These are phyloP conservation scores for Leccinum longicurvipes DNA, from an alignment of 768 basidiomycete species.

Conservation along the genomic window DNA sequence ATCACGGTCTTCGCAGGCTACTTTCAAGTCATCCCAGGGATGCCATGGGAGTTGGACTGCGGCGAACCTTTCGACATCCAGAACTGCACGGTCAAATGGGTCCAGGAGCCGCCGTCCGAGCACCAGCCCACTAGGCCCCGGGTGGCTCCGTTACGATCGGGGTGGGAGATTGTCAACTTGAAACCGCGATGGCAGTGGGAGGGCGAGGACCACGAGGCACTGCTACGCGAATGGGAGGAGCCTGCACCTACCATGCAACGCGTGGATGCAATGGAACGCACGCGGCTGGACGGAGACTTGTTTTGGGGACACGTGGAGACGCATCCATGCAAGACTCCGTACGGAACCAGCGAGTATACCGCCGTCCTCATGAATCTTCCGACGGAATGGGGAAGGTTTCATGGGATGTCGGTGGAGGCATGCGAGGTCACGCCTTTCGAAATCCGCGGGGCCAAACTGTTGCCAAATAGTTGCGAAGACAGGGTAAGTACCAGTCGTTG, in stretches of 20 bases:
- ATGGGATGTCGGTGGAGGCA: constrained; percentile 16
- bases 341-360: constrained; percentile 28
- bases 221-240: constrained; percentile 2
- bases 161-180: background rate
- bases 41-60: no score
- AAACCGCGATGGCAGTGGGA: background rate
- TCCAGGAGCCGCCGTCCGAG: background rate
- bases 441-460: constrained; percentile 21
- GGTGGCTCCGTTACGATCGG: background rate
- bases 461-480: constrained; percentile 23
- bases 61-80: no score
- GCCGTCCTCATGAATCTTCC: constrained; percentile 31
- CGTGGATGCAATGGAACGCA: constrained; percentile 27
- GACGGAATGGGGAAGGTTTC: constrained; percentile 9
- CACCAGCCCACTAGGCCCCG: background rate
- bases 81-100: background rate
- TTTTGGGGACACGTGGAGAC: constrained; percentile 19
- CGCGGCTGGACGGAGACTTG: constrained; percentile 19
- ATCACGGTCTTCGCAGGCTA: background rate
- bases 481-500: constrained; percentile 4
- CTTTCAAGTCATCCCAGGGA: no score
- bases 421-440: constrained; percentile 24
- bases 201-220: background rate
- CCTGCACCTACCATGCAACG: constrained; percentile 8
- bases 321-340: constrained; percentile 20